Base-by-base conservation (phyloP, 768 basidiomycete species). In the Russula earlei region DNA sequence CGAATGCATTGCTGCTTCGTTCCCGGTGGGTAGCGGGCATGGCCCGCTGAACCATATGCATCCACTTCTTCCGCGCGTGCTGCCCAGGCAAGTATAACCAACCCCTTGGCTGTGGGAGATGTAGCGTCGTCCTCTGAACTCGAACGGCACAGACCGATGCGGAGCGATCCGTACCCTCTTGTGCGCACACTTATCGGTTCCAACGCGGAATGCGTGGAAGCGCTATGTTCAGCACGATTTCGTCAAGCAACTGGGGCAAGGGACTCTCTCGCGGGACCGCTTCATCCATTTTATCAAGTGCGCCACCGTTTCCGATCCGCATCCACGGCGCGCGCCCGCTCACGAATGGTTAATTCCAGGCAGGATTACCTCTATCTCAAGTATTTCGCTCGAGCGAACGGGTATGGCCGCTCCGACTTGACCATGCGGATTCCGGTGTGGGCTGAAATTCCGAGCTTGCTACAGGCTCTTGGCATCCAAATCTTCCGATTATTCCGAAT, bases 41-140 rank as follows among this genome's bases (percentile, higher is more conserved):
- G 92, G 92, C 0, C 93, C 93, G 2, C 74, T 97, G 19, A 91
- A 97, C 68, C 92, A 97, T 65, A 72, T 87, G 50, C 87, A 91
- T 64, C 72, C 80, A 0, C 72, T 82, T 12, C 65, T 72, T 1
- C 69, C 60, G 4, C 71, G 75, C 0, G 59, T 73, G 1, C 68
- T 95, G 17, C 78, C 81, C 1, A 69, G 69, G 82, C 82, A 64
- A 62, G 90, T 77, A 22, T 4, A 25, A 20, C 37, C 8, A n/a
- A n/a, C 45, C 24, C 36, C 15, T 10, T 33, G 29, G 31, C 36
- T 38, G 20, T 27, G 14, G 2, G 19, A 27, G 25, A 14, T 29
- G 19, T 37, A 8, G 6, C 24, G 25, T 24, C 33, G 7, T 8
- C n/a, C 10, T 17, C 31, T 42, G 24, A 27, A 19, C 46, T 29